A percentile compares a stretch with the other conserved stretches of the same genome.
Conservation (phyloP, 2,329 filamentous ascomycete genomes). For the Rutstroemia sp. region DNA sequence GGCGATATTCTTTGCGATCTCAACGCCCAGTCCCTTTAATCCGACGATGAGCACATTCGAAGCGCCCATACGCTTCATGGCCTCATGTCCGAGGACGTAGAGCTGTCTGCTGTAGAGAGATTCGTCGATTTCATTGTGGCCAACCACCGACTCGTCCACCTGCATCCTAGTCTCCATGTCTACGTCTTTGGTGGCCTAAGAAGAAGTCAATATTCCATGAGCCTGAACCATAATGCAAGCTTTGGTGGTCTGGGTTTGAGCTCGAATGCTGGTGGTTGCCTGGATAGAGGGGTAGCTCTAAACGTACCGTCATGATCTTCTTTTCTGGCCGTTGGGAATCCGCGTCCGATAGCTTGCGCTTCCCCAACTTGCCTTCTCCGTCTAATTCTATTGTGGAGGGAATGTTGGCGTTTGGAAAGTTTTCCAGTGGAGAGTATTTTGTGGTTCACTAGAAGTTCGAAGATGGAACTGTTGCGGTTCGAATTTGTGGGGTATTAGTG, state of each 20-base stretch:
- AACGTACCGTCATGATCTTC: slow-evolving; percentile 54
- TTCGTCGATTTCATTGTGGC: slow-evolving; percentile 58
- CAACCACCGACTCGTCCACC: slow-evolving; percentile 53
- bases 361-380: slow-evolving; percentile 48
- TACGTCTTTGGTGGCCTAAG: slow-evolving; percentile 45
- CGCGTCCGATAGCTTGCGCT: slow-evolving; percentile 59
- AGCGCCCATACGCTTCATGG: slow-evolving; percentile 98
- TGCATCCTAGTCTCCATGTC: slow-evolving; percentile 59
- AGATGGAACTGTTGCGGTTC: neutral
- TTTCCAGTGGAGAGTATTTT: slow-evolving; percentile 15
- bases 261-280: neutral
- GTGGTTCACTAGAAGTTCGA: slow-evolving; percentile 14
- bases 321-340: slow-evolving; percentile 50
- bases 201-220: neutral
- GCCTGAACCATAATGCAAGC: neutral
- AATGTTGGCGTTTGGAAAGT: slow-evolving; percentile 27
- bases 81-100: slow-evolving; percentile 65
- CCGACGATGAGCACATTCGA: slow-evolving; percentile 92
- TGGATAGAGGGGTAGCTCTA: slow-evolving; percentile 12
- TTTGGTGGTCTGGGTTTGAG: slow-evolving; percentile 1
- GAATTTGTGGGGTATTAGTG: slow-evolving; percentile 1
- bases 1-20: slow-evolving; percentile 98
- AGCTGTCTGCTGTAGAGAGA: slow-evolving; percentile 69
- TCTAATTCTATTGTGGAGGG: slow-evolving; percentile 20
- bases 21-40: slow-evolving; percentile 88